Percentiles rank a stretch among this genome's conserved stretches.
Evolutionary conservation across 768 basidiomycete species (phyloP).

Genomic region (Mrakia blollopis): DNA sequence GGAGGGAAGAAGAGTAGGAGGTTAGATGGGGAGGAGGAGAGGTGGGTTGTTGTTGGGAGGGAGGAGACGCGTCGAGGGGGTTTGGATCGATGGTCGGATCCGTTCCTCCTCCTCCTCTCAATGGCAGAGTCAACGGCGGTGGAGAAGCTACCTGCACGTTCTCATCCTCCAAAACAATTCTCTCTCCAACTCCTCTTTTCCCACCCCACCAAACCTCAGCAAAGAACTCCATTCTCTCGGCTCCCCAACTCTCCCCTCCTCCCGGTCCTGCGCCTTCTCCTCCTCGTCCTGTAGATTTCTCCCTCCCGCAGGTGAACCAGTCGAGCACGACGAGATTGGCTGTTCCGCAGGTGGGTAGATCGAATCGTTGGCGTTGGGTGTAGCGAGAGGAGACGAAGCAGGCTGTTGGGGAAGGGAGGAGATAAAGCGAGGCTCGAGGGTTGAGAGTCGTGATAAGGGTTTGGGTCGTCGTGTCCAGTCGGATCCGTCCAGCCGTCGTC

Average conservation of each 20-base stretch:
- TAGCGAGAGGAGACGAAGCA: constrained; percentile 26
- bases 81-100: background rate
- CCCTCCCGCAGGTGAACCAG: constrained; percentile 28
- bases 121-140: no score
- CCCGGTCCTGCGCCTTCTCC: no score
- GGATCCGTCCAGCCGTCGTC: background rate
- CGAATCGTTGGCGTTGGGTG: constrained; percentile 30
- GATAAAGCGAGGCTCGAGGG: constrained; percentile 17
- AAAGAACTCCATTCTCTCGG: constrained; percentile 32
- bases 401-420: constrained; percentile 25
- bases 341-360: constrained; percentile 29
- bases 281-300: background rate
- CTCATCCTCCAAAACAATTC: constrained; percentile 24
- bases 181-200: constrained; percentile 18
- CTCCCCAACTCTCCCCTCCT: constrained; percentile 22
- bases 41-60: background rate
- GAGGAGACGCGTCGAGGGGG: background rate
- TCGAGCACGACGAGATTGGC: constrained; percentile 24
- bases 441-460: constrained; percentile 18
- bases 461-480: constrained; percentile 22
- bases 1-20: constrained; percentile 21
- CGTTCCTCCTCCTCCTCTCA: no score
- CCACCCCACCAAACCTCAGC: constrained; percentile 29
- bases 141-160: background rate
- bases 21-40: background rate